Evolutionary conservation across 352 stramenopile genomes (phyloP).

Genomic region (Thalassiosira hispida): DNA sequence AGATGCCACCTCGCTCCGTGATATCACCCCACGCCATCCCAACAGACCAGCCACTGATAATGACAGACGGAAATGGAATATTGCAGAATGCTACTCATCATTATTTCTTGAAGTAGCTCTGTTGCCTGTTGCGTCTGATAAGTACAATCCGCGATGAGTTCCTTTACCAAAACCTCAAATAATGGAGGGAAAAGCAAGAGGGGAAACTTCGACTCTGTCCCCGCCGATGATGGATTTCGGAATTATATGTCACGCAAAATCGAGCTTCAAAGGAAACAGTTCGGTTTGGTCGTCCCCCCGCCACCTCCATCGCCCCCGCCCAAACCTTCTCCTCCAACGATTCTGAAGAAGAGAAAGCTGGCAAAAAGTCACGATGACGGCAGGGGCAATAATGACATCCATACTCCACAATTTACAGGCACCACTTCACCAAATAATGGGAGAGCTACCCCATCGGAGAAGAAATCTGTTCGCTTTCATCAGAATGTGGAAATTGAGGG

Average conservation of each 20-base stretch:
- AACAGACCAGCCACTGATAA: too few relatives aligned
- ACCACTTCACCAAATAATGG: slow-evolving; percentile 5
- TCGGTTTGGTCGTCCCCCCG: slow-evolving; percentile 75
- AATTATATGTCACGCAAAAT: slow-evolving; percentile 85
- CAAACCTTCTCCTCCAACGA: slow-evolving; percentile 19
- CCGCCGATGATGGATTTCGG: slow-evolving; percentile 77
- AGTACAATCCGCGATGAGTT: background rate
- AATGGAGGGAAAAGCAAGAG: slow-evolving; percentile 17
- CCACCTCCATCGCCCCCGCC: slow-evolving; percentile 24
- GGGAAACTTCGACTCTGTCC: slow-evolving; percentile 47
- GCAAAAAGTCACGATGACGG: background rate
- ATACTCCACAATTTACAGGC: slow-evolving; percentile 22
- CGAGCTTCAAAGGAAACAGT: slow-evolving; percentile 78
- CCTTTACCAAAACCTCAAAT: slow-evolving; percentile 5
- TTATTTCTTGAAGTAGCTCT: too few relatives aligned
- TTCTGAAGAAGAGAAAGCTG: slow-evolving; percentile 21
- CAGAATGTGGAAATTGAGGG: slow-evolving; percentile 29
- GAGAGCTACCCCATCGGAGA: background rate
- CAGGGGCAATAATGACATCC: slow-evolving; percentile 12
- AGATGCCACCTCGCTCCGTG: too few relatives aligned
- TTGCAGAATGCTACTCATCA: too few relatives aligned
- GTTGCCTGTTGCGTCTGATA: too few relatives aligned
- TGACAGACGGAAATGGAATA: too few relatives aligned
- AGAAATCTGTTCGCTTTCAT: slow-evolving; percentile 59
- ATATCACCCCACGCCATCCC: too few relatives aligned